Conservation (phyloP, 177 flowering plant species). For the Telopea speciosissima region DNA sequence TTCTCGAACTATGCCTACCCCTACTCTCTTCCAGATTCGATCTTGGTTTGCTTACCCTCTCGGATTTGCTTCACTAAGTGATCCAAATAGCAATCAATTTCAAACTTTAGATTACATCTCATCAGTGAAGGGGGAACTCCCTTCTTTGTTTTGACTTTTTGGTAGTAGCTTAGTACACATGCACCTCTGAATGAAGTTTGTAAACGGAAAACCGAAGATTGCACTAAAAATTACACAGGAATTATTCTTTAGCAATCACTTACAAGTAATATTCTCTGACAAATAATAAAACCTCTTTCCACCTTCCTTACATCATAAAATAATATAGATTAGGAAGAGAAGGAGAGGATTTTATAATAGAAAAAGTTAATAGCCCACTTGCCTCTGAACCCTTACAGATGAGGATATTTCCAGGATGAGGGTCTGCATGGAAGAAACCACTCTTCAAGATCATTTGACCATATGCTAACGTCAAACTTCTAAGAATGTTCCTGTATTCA, state of each 20-base stretch:
- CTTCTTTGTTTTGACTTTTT: no score
- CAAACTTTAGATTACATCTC: no score
- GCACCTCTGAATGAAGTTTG: not conserved
- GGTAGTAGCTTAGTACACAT: not conserved
- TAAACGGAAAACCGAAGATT: not conserved
- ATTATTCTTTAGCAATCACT: not conserved
- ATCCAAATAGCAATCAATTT: no score
- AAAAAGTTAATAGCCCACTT: constrained; percentile 22
- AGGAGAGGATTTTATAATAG: not conserved
- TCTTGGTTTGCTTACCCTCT: no score
- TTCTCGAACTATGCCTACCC: no score
- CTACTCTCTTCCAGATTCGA: no score
- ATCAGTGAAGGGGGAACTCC: no score
- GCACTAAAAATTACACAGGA: not conserved
- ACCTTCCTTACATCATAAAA: not conserved
- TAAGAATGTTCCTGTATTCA: constrained; percentile 74
- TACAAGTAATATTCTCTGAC: not conserved
- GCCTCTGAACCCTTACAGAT: constrained; percentile 91
- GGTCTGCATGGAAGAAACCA: constrained; percentile 99
- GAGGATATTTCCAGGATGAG: constrained; percentile 96
- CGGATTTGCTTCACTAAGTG: no score
- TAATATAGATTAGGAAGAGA: not conserved
- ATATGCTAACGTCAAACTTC: constrained; percentile 76
- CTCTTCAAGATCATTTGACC: constrained; percentile 98
- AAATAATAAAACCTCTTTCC: not conserved